Evolutionary conservation across 2,329 filamentous ascomycete genomes (phyloP), one percentile per base, ranked within the genome.

Genomic region (Emmonsia crescens): DNA sequence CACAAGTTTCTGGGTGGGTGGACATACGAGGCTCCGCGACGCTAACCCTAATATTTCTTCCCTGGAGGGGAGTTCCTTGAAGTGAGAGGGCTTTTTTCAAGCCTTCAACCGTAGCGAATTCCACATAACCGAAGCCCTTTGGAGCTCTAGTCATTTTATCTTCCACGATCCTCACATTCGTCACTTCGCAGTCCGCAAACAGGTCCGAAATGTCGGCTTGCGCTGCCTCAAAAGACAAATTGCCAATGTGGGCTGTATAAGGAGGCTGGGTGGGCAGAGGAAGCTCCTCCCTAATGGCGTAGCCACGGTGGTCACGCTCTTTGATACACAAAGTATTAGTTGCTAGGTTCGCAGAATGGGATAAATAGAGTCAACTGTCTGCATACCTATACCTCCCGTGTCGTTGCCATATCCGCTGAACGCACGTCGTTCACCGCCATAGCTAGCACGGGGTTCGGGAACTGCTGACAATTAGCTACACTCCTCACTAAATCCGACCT

Each of bases 71-170:
- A 64, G 85, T 82, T 69, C 91, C 89, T 71, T 92, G 92, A 65
- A 94, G 83, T 63, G 86, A 85, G 66, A 99, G 83, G 61, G 94
- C 94, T 77, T 91, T 88, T 81, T 96, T 95, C 71, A 99, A 80
- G 63, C 93, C 93, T 57, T 97, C 93, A 52, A 94, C 79, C 59
- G 85, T 87, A 67, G 82, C 85, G 71, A 99, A 99, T 76, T 99
- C 94, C 67, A 96, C 93, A 75, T 99, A 99, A 64, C 93, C 94
- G 71, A 99, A 99, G 57, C 94, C 94, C 81, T 99, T 99, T 67
- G 94, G 94, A 72, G 92, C 91, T 76, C 88, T 86, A 73, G 94
- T 89, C 75, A 96, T 83, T 73, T 93, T 94, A 77, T 99, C 95
- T 79, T 96, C 93, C 66, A 99, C 96, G 70, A 99, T 91, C 71